A percentile compares a stretch with the other conserved stretches of the same genome.
These are phyloP conservation scores for Ophioceras dolichostomum DNA, from an alignment of 2,329 filamentous ascomycete species.

Conservation along the genomic window DNA sequence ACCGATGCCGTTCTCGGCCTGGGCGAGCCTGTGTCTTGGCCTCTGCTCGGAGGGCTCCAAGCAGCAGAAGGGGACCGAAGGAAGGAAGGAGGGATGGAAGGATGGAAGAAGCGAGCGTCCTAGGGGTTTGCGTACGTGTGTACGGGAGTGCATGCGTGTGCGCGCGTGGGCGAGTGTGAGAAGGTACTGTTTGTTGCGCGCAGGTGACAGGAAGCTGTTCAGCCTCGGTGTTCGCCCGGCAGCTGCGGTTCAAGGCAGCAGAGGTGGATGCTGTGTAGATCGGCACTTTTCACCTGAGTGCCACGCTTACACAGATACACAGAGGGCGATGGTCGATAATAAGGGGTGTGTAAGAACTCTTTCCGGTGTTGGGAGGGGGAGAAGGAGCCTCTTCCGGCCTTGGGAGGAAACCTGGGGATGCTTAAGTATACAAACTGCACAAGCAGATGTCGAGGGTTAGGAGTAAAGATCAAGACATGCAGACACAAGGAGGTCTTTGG, in stretches of 20 bases:
- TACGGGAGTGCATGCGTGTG: too few species aligned
- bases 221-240: background rate
- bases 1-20: too few species aligned
- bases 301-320: background rate
- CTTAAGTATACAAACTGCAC: background rate
- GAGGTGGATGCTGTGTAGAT: background rate
- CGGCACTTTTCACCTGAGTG: background rate
- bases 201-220: background rate
- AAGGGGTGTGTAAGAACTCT: background rate
- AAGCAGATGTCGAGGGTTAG: background rate
- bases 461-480: background rate
- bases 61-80: background rate
- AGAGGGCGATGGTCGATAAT: background rate
- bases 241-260: background rate
- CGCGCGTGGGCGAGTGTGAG: too few species aligned
- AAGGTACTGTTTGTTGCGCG: background rate
- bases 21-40: background rate
- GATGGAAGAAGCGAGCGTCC: too few species aligned
- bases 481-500: background rate
- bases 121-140: background rate
- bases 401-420: background rate
- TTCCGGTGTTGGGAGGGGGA: too few species aligned
- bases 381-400: too few species aligned
- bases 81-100: background rate
- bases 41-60: background rate